Evolutionary conservation across 805 yeast species (phyloP).

Genomic region (Starmerella floricola): DNA sequence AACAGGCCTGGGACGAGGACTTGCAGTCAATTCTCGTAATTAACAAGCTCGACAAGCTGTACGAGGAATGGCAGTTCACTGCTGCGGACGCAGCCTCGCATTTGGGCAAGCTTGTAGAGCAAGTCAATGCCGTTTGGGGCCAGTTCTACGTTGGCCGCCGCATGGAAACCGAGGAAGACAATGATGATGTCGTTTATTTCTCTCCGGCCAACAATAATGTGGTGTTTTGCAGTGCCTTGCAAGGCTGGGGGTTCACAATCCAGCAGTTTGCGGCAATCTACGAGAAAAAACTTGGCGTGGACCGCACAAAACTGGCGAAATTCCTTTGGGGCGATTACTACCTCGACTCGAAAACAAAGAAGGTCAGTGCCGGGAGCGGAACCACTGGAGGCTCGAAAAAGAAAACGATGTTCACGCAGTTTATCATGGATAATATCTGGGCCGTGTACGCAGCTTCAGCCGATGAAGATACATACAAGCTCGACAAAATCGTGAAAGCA

Average conservation of each 20-base stretch:
- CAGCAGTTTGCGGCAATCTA: conserved; percentile 80
- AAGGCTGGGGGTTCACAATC: conserved; percentile 95
- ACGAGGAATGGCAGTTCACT: conserved; percentile 67
- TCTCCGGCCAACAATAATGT: conserved; percentile 79
- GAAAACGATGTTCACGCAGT: conserved; percentile 76
- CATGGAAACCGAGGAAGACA: conserved; percentile 45
- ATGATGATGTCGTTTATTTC: conserved; percentile 81
- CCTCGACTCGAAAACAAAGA: conserved; percentile 80
- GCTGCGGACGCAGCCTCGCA: conserved; percentile 80
- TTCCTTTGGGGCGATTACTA: conserved; percentile 95
- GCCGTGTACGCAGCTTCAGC: conserved; percentile 62
- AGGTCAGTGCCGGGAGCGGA: conserved; percentile 33
- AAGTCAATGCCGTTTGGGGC: conserved; percentile 89
- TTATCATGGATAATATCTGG: conserved; percentile 86
- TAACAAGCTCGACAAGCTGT: conserved; percentile 80
- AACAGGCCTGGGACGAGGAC: conserved; percentile 93
- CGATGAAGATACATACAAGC: conserved; percentile 54
- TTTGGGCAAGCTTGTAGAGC: conserved; percentile 67
- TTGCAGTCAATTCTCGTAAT: conserved; percentile 76
- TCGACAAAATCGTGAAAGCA: conserved; percentile 63
- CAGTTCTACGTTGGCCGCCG: conserved; percentile 78
- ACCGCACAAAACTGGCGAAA: conserved; percentile 61
- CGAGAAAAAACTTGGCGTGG: conserved; percentile 73
- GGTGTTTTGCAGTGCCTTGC: conserved; percentile 79
- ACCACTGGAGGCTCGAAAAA: conserved; percentile 34